Evolutionary conservation across 768 basidiomycete genomes (phyloP), one percentile per base, ranked within the genome.

Genomic region (Cystoderma amianthinum): DNA sequence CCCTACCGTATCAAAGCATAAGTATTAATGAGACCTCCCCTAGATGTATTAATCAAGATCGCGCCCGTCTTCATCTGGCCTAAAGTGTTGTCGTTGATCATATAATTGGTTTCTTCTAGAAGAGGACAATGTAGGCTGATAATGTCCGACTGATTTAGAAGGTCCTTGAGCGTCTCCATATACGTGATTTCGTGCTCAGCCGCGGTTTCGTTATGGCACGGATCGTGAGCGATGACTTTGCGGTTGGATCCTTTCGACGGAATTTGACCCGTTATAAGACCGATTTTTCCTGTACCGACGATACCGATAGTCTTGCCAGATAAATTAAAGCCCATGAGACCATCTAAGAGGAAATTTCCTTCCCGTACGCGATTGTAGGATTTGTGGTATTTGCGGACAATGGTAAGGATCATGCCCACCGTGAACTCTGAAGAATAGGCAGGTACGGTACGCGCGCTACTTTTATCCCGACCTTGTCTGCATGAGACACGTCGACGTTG

Each of bases 351-450:
- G 51, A 70, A 68, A 42, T 70, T 70, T 2, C 67, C 67, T 44
- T 70, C 68, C 5, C 68, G 65, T 2, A 70, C 67, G n/a, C 68
- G 64, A 36, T 60, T 59, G 46, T 65, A 68, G 7, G 68, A 64
- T 45, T 70, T 70, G 55, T 70, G 68, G 45, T 67, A 70, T 48
- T 70, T 70, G 44, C 68, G 62, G 7, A 67, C 53, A 32, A 70
- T 64, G 21, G 67, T 70, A 53, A 70, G 48, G 39, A 70, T 59
- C 65, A 68, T 70, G n/a, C 68, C 68, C 15, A 70, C 63, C 12
- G 67, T 56, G 49, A 70, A 70, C 49, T 67, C 65, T 2, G 68
- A 67, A 16, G 68, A 64, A 45, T 70, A 70, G 5, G 68, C 60
- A 3, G 68, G 68, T 1, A 68, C 68, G n/a, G n/a, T 30, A 68